Conservation (phyloP, 129 eudicot genomes). For the carrot (Daucus carota) region DNA sequence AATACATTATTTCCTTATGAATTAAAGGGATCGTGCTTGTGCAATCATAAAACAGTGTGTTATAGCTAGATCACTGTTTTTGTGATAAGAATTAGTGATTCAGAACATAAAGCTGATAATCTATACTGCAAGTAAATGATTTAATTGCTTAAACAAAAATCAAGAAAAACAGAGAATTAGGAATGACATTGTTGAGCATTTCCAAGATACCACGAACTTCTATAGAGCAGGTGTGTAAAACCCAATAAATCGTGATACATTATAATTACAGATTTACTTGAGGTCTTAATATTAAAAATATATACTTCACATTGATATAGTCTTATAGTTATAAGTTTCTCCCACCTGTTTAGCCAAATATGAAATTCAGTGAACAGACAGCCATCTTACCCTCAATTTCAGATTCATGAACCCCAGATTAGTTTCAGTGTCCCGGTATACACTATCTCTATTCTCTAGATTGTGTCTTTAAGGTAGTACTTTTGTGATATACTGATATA, state of each 20-base stretch:
- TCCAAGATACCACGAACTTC: not conserved
- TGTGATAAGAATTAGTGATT: not conserved
- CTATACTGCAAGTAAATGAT: not conserved
- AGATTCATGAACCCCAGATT: not conserved
- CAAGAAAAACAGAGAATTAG: not conserved
- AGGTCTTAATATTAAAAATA: not conserved
- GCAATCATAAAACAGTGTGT: not conserved
- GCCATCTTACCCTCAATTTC: not conserved
- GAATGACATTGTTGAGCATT: not conserved
- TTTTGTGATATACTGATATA: too few species aligned
- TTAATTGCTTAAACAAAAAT: not conserved
- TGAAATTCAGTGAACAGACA: not conserved
- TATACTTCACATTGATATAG: not conserved
- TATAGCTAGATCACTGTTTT: not conserved
- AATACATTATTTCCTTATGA: not conserved
- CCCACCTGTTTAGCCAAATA: not conserved
- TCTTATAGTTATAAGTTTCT: not conserved
- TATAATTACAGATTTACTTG: too few species aligned
- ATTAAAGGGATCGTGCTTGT: not conserved
- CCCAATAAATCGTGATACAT: not conserved
- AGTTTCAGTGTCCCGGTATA: not conserved
- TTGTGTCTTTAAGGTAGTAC: not conserved
- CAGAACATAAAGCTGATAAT: not conserved
- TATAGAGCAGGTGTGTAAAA: not conserved
- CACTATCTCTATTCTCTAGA: not conserved